Evolutionary conservation across 1,284 basidiomycete genomes (phyloP).

Genomic region (Fomitopsis betulina): DNA sequence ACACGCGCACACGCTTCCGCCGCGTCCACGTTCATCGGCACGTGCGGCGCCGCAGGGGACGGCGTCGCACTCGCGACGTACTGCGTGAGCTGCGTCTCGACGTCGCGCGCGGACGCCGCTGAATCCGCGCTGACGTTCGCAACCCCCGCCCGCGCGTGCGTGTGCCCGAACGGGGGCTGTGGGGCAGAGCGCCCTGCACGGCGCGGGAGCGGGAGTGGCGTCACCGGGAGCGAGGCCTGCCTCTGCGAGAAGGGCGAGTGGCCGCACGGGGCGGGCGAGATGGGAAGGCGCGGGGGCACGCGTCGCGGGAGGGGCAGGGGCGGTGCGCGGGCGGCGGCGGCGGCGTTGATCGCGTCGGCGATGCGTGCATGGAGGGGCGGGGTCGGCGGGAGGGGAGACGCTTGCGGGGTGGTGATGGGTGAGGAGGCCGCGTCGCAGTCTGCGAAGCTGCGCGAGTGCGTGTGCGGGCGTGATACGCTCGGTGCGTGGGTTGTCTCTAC

Average conservation of each 20-base stretch:
- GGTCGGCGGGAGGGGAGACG: conserved; percentile 13
- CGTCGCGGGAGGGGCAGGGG: not conserved
- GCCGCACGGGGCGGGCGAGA: not conserved
- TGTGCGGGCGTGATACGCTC: conserved; percentile 8
- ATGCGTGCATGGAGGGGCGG: conserved; percentile 16
- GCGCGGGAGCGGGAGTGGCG: not conserved
- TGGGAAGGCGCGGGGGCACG: not conserved
- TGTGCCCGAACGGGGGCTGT: not conserved
- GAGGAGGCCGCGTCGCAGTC: conserved; percentile 14
- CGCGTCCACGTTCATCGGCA: not conserved
- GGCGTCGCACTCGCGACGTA: not conserved
- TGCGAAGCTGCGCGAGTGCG: conserved; percentile 15
- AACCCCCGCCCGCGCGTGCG: no score
- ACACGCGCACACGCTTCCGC: not conserved
- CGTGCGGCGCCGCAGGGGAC: not conserved
- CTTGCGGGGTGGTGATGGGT: conserved; percentile 14
- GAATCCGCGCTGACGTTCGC: conserved; percentile 5
- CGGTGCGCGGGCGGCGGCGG: conserved; percentile 8
- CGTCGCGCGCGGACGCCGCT: conserved; percentile 12
- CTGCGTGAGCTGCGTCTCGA: conserved; percentile 19
- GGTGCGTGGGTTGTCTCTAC: not conserved
- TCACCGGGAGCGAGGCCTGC: no score
- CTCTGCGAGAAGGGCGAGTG: not conserved
- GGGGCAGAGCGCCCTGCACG: conserved; percentile 1
- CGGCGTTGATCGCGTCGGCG: conserved; percentile 14